Evolutionary conservation across 192 early-diverging fungal genomes (phyloP), one percentile per base, ranked within the genome.

Genomic region (Linnemannia hyalina): DNA sequence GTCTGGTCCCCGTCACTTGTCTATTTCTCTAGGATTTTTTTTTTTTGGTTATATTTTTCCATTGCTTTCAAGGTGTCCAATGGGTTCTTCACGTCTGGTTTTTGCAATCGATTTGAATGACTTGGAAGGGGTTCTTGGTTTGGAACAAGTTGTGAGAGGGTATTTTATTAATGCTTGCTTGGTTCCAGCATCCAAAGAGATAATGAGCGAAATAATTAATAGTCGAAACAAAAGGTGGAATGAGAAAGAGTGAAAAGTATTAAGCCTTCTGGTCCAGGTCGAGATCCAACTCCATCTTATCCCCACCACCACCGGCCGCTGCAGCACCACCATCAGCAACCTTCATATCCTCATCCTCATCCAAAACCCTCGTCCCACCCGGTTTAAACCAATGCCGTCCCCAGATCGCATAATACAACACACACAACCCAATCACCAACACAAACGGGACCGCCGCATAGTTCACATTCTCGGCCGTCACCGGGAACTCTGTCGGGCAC

Each of bases 311-410:
- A 57, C 35, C 32, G 22, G 6, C 73, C 4, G 38, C 20, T 2
- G 11, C 13, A n/a, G 29, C 46, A 54, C 18, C 38, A 20, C 36
- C 29, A 22, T 57, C 46, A 35, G 5, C 29, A 11, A 65, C 60
- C 60, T 65, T 65, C 29, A 65, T 65, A 15, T 65, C 29, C 10
- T 26, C 60, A 10, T 4, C 29, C 2, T 65, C 60, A 6, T 76
- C 73, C 11, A 15, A 4, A 32, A 76, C 38, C 13, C 81, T 57
- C 16, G 81, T 82, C 0, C 81, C 84, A 8, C 84, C 84, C n/a
- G 84, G 84, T 44, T 86, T 90, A 74, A 92, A 92, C 91, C 91
- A 92, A 63, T 92, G 88, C 16, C 91, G 80, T 6, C 90, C 91
- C 90, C 90, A 92, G 70, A 92, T 82, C 9, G 81, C 87, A 70